These are phyloP conservation scores for Simplicillium sp. DNA, from an alignment of 2,329 filamentous ascomycete species.

Conservation along the genomic window DNA sequence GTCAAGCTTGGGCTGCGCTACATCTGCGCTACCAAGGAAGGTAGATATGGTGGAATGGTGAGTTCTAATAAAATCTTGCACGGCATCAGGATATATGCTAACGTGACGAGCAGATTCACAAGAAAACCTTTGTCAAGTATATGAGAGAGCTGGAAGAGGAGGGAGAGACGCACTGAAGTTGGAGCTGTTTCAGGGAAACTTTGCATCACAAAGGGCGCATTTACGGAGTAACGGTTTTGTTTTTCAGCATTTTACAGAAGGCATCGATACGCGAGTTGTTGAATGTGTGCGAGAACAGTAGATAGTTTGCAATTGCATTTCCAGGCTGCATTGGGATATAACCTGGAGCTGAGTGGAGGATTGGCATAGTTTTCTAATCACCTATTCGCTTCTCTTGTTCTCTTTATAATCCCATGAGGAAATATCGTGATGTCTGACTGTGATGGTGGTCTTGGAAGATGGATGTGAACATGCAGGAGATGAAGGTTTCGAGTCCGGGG, in stretches of 20 bases:
- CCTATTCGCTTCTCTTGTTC: too few species aligned
- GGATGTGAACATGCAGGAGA: background rate
- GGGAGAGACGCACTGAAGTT: constrained; percentile 10
- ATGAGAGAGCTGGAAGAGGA: constrained; percentile 71
- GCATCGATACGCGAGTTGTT: too few species aligned
- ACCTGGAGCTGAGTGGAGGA: too few species aligned
- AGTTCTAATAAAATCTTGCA: background rate
- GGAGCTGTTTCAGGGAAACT: background rate
- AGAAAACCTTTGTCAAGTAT: constrained; percentile 94
- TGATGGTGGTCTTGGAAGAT: too few species aligned
- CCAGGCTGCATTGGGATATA: too few species aligned
- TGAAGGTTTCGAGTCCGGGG: constrained; percentile 1
- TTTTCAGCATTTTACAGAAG: too few species aligned
- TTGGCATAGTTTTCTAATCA: too few species aligned
- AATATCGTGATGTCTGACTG: too few species aligned
- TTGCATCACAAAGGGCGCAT: background rate
- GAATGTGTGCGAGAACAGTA: too few species aligned
- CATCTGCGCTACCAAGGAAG: constrained; percentile 79
- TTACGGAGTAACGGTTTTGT: too few species aligned
- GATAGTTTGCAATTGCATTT: too few species aligned
- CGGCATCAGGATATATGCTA: constrained; percentile 1
- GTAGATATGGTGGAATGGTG: constrained; percentile 81
- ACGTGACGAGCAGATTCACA: constrained; percentile 52
- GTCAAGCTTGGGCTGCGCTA: constrained; percentile 88
- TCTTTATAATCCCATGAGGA: too few species aligned